phyloP scores from a whole-genome alignment of 164 flowering plant species.

The Nymphaea colorata region DNA sequence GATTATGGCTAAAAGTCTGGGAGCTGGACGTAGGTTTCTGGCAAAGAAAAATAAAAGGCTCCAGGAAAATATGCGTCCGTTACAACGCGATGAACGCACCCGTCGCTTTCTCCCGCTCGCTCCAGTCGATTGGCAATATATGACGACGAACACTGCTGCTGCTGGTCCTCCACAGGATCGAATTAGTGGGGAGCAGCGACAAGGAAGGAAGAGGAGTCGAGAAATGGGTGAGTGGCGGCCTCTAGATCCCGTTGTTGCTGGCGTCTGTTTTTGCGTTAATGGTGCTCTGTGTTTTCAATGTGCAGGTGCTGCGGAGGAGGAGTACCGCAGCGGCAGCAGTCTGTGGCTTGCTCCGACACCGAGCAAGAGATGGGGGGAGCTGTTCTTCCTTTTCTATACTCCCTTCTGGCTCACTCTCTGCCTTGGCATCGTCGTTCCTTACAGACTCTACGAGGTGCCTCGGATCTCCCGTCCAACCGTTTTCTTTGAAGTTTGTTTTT shows the following conservation, averaged over 20 bases:
- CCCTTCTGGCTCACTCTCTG: conserved; percentile 98
- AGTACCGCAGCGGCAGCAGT: conserved; percentile 8
- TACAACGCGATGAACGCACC: too few species aligned
- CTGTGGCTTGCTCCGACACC: conserved; percentile 76
- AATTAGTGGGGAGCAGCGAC: too few species aligned
- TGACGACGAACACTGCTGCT: too few species aligned
- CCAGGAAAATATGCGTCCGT: too few species aligned
- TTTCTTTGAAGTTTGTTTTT: not conserved
- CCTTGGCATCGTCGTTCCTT: conserved; percentile 81
- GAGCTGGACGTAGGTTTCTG: too few species aligned
- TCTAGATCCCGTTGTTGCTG: not conserved
- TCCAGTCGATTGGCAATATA: too few species aligned
- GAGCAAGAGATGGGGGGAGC: conserved; percentile 95
- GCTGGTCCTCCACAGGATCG: too few species aligned
- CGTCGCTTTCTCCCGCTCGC: too few species aligned
- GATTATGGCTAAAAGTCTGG: too few species aligned
- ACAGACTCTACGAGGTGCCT: conserved; percentile 74
- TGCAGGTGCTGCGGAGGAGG: not conserved
- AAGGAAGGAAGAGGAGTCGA: not conserved
- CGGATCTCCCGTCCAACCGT: not conserved
- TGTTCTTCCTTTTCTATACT: conserved; percentile 76
- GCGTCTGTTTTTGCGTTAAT: not conserved
- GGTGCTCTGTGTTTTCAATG: not conserved
- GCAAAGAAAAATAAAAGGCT: too few species aligned
- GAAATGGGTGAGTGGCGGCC: not conserved